A percentile compares a stretch with the other conserved stretches of the same genome.
Conservation (phyloP, 225 moss, liverwort and hornwort genomes). For the Antitrichia curtipendula region DNA sequence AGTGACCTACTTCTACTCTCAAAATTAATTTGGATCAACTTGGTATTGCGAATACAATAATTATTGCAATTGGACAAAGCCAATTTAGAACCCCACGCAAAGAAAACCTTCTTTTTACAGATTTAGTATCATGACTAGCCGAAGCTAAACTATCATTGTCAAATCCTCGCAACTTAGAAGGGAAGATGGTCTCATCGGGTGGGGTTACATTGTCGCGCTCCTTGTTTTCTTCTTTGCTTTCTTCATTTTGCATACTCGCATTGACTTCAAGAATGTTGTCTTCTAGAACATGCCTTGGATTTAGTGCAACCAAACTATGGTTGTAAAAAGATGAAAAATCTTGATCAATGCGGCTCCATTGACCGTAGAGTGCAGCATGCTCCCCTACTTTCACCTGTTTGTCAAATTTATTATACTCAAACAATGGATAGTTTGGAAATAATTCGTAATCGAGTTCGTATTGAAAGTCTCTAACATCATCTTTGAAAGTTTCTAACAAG, state of each 20-base stretch:
- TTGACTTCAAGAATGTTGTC: background rate
- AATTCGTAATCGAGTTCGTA: background rate
- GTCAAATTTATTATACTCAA: background rate
- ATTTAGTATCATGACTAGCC: fast-evolving
- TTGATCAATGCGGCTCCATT: background rate
- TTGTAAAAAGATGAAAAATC: background rate
- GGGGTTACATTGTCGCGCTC: fast-evolving
- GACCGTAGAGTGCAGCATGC: too few relatives aligned
- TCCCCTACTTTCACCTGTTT: background rate
- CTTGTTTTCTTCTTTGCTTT: background rate
- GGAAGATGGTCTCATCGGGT: background rate
- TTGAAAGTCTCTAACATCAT: background rate
- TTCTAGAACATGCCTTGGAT: background rate
- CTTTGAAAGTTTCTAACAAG: fast-evolving
- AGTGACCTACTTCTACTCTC: background rate
- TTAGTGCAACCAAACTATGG: background rate
- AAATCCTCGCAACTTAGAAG: background rate
- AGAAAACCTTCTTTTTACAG: background rate
- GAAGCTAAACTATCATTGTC: background rate
- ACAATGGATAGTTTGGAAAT: background rate
- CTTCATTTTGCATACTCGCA: background rate
- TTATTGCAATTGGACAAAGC: background rate
- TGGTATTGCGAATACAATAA: background rate
- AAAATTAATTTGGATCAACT: background rate
- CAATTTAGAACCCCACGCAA: background rate